Evolutionary conservation across 192 early-diverging fungal species (phyloP).

Genomic region (Backusella liffmaniae): DNA sequence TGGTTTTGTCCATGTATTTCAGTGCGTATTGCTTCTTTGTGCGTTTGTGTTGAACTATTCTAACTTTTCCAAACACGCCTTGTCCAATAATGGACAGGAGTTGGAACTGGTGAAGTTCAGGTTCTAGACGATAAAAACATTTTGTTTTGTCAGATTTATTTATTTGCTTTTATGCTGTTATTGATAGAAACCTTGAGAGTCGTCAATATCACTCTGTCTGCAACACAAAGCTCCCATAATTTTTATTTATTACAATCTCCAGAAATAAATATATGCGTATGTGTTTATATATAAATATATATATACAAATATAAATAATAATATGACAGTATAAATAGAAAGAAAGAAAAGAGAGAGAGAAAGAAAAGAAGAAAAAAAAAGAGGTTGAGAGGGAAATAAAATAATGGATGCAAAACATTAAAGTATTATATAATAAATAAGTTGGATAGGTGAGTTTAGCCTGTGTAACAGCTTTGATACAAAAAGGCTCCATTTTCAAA

Average conservation of each 20-base stretch:
- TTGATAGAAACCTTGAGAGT: constrained; percentile 14
- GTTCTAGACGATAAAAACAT: not conserved
- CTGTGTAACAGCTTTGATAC: not conserved
- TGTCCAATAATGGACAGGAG: constrained; percentile 74
- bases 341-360: not conserved
- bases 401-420: not conserved
- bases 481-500: not conserved
- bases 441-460: not conserved
- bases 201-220: constrained; percentile 27
- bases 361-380: not conserved
- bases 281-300: not conserved
- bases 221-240: constrained; percentile 27
- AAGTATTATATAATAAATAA: not conserved
- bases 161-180: not conserved
- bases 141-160: not conserved
- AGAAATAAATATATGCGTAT: not conserved
- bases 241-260: not conserved
- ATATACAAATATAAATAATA: not conserved
- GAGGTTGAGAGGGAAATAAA: not conserved
- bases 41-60: constrained; percentile 76
- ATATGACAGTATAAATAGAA: not conserved
- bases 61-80: constrained; percentile 89
- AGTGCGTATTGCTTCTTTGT: constrained; percentile 72
- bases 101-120: constrained; percentile 60
- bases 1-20: constrained; percentile 85